These are phyloP conservation scores for Geranomyces variabilis DNA, from an alignment of 192 early-diverging fungal species.

Conservation along the genomic window DNA sequence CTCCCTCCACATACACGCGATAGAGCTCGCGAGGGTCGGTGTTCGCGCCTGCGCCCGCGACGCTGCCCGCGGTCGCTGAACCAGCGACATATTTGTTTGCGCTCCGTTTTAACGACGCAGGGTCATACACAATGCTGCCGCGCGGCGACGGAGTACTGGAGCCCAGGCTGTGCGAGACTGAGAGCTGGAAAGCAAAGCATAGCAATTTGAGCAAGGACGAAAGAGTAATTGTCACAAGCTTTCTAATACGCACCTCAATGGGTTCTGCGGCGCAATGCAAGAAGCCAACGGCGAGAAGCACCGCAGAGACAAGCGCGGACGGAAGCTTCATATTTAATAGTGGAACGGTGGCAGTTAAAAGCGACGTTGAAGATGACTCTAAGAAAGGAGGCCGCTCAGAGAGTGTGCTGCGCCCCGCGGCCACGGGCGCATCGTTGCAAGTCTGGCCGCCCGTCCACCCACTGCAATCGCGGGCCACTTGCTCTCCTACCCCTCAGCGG, in stretches of 20 bases:
- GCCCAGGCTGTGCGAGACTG: conserved; percentile 7
- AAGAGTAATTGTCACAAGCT: neutral
- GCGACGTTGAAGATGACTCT: no score
- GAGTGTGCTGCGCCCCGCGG: no score
- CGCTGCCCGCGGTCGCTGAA: neutral
- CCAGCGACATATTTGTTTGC: conserved; percentile 32
- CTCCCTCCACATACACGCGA: conserved; percentile 13
- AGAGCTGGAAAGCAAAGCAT: neutral
- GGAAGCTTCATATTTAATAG: conserved; percentile 1
- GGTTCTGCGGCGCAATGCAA: neutral
- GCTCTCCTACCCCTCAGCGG: no score
- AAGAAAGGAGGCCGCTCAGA: no score
- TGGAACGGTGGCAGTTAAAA: no score
- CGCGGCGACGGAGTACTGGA: conserved; percentile 8
- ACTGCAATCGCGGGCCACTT: no score
- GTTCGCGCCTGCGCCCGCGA: neutral
- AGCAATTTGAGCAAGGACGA: neutral
- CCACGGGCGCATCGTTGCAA: no score
- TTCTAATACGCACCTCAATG: neutral
- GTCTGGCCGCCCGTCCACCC: no score
- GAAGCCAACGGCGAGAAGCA: neutral
- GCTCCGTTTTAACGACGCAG: conserved; percentile 27
- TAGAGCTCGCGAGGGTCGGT: conserved; percentile 13
- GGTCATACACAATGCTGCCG: conserved; percentile 29
- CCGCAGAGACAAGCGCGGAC: neutral